Conservation (phyloP, 768 basidiomycete species). For the Leccinum sublutescens region DNA sequence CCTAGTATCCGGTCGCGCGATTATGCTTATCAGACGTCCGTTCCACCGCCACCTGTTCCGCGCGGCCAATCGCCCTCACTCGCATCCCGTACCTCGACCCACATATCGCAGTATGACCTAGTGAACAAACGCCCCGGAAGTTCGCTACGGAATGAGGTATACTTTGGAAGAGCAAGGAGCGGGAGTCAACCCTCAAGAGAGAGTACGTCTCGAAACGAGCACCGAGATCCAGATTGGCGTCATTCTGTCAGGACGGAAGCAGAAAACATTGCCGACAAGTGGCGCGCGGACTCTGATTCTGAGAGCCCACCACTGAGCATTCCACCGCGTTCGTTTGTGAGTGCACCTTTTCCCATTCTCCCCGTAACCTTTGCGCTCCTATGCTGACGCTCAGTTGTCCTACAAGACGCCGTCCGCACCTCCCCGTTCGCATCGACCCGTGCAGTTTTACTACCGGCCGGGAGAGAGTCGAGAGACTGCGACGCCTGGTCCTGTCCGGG, state of each 20-base stretch:
- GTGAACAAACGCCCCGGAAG: conserved; percentile 27
- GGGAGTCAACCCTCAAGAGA: conserved; percentile 25
- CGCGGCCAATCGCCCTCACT: conserved; percentile 21
- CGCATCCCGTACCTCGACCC: conserved; percentile 29
- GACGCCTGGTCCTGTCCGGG: conserved; percentile 27
- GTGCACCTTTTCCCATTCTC: neutral
- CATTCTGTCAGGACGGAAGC: conserved; percentile 24
- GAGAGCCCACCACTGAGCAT: conserved; percentile 13
- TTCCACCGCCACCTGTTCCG: conserved; percentile 10
- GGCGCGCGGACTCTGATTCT: conserved; percentile 30
- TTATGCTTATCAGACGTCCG: conserved; percentile 26
- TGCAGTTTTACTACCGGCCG: conserved; percentile 25
- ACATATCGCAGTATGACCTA: conserved; percentile 32
- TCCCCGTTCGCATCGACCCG: conserved; percentile 12
- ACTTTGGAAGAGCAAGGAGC: conserved; percentile 18
- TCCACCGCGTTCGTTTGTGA: conserved; percentile 22
- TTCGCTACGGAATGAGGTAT: conserved; percentile 28
- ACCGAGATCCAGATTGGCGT: conserved; percentile 14
- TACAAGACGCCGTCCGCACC: conserved; percentile 17
- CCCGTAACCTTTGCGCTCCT: neutral
- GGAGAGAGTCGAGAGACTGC: conserved; percentile 26
- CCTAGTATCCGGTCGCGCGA: conserved; percentile 27
- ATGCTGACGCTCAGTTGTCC: conserved; percentile 6
- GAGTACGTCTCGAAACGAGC: conserved; percentile 18
- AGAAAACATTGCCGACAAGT: conserved; percentile 29